phyloP scores from a whole-genome alignment of 108 stramenopile species.

The Seminavis robusta region DNA sequence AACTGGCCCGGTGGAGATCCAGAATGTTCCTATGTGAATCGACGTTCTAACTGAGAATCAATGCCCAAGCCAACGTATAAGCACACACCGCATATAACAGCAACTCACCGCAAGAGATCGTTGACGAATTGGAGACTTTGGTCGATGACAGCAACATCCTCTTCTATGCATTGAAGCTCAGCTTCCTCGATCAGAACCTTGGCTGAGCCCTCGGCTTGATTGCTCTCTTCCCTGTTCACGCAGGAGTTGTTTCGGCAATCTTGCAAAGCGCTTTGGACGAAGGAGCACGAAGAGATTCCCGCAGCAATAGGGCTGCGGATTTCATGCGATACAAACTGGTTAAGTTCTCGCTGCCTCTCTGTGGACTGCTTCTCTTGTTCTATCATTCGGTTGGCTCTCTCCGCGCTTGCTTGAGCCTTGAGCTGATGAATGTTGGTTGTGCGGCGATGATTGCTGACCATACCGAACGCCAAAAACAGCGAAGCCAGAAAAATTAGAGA shows the following conservation, averaged over 20 bases:
- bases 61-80: too few species aligned
- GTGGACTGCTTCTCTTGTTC: too few species aligned
- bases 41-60: too few species aligned
- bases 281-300: conserved; percentile 21
- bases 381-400: too few species aligned
- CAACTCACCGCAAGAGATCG: conserved; percentile 23
- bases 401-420: too few species aligned
- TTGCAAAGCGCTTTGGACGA: conserved; percentile 16
- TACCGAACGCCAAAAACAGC: too few species aligned
- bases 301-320: conserved; percentile 30
- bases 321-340: conserved; percentile 36
- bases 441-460: too few species aligned
- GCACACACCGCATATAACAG: too few species aligned
- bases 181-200: conserved; percentile 5
- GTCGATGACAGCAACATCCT: conserved; percentile 22
- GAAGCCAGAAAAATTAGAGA: too few species aligned
- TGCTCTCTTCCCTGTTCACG: neutral
- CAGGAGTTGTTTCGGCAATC: conserved; percentile 1
- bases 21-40: conserved; percentile 28
- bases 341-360: conserved; percentile 41
- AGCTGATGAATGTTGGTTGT: too few species aligned
- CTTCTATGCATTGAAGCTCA: neutral
- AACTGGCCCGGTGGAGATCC: conserved; percentile 28
- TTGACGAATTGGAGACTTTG: conserved; percentile 24
- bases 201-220: too few species aligned